A percentile compares a stretch with the other conserved stretches of the same genome.
Evolutionary conservation across 2,329 filamentous ascomycete genomes (phyloP).

Genomic region (Alternaria brassicicola): DNA sequence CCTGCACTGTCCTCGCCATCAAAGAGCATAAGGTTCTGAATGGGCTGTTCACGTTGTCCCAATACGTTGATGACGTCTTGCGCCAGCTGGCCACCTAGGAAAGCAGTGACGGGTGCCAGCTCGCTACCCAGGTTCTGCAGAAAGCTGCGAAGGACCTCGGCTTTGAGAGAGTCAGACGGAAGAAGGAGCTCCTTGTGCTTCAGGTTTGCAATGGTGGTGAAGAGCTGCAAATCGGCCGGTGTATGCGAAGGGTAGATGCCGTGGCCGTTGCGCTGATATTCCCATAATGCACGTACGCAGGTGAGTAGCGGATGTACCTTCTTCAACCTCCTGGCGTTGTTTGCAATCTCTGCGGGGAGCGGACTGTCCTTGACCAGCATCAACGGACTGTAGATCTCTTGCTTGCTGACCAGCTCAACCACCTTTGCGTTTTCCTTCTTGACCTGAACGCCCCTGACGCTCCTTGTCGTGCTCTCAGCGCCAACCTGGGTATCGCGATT

Average conservation of each 20-base stretch:
- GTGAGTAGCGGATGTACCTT: slow-evolving; percentile 84
- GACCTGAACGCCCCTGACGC: slow-evolving; percentile 72
- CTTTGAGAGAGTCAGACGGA: slow-evolving; percentile 52
- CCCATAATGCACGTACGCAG: slow-evolving; percentile 88
- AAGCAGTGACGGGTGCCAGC: slow-evolving; percentile 83
- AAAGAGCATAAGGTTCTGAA: slow-evolving; percentile 93
- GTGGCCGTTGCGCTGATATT: slow-evolving; percentile 67
- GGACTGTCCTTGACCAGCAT: slow-evolving; percentile 81
- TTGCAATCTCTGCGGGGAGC: slow-evolving; percentile 70
- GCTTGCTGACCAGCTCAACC: slow-evolving; percentile 90
- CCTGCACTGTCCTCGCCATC: slow-evolving; percentile 82
- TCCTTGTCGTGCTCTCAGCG: slow-evolving; percentile 78
- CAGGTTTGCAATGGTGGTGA: slow-evolving; percentile 77
- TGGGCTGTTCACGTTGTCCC: slow-evolving; percentile 86
- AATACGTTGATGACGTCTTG: slow-evolving; percentile 98
- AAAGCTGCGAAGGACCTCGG: slow-evolving; percentile 78
- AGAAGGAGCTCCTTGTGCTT: slow-evolving; percentile 72
- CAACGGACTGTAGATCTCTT: slow-evolving; percentile 87
- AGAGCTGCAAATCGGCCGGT: slow-evolving; percentile 66
- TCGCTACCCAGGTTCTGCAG: slow-evolving; percentile 85
- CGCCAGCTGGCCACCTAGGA: slow-evolving; percentile 86
- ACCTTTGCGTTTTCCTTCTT: slow-evolving; percentile 66
- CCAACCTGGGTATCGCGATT: slow-evolving; percentile 68
- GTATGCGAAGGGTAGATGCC: slow-evolving; percentile 56
- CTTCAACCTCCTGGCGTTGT: slow-evolving; percentile 69